Evolutionary conservation across 2,329 filamentous ascomycete species (phyloP).

Genomic region (Periconia digitata): DNA sequence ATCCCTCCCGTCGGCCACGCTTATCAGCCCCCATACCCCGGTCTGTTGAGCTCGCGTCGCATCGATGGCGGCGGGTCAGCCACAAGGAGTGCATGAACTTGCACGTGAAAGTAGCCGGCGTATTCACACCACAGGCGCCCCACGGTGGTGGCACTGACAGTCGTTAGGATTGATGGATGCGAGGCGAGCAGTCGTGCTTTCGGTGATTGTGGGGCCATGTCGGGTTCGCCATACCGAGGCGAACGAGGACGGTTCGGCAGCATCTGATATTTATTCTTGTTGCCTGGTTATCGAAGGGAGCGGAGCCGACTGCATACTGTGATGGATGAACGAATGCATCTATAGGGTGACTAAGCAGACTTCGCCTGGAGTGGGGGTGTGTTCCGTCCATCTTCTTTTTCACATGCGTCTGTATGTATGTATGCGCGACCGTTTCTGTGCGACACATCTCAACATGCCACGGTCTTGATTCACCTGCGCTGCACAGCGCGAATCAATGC

Average conservation of each 20-base stretch:
- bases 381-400: too few relatives aligned
- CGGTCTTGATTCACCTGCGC: not conserved
- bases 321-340: not conserved
- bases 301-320: not conserved
- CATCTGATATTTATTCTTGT: constrained; percentile 4
- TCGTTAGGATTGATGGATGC: not conserved
- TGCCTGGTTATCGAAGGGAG: not conserved
- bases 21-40: constrained; percentile 7
- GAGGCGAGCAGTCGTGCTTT: not conserved
- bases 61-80: constrained; percentile 4
- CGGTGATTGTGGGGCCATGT: not conserved
- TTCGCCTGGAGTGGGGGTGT: not conserved
- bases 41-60: constrained; percentile 15
- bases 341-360: not conserved
- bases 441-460: not conserved
- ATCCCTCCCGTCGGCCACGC: constrained; percentile 1
- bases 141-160: not conserved
- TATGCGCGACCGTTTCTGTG: not conserved
- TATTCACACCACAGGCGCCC: not conserved
- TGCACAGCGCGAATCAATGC: not conserved
- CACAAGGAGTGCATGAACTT: too few relatives aligned
- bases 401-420: not conserved
- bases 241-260: constrained; percentile 3
- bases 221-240: constrained; percentile 11
- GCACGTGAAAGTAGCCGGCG: constrained; percentile 9